Evolutionary conservation across 2,329 filamentous ascomycete genomes (phyloP).

Genomic region (Neonectria magnoliae): DNA sequence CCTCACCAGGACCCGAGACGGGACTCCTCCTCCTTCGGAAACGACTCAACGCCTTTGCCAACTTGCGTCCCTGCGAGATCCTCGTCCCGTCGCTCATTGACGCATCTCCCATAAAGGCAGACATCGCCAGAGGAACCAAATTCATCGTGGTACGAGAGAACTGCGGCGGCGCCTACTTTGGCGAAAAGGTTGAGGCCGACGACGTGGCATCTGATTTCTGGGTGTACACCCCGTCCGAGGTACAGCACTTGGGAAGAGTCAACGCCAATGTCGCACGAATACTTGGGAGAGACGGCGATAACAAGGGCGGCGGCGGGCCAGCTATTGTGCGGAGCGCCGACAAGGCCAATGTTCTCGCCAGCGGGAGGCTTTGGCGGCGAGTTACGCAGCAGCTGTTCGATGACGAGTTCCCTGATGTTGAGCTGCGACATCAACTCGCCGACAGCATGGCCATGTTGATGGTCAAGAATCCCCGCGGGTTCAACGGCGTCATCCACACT

Average conservation of each 20-base stretch:
- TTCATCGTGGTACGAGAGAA: slow-evolving; percentile 62
- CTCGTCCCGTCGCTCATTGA: slow-evolving; percentile 53
- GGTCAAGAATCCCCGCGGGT: slow-evolving; percentile 56
- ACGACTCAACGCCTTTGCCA: slow-evolving; percentile 58
- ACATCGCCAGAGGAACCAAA: slow-evolving; percentile 56
- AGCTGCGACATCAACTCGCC: slow-evolving; percentile 56
- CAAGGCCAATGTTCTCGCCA: slow-evolving; percentile 64
- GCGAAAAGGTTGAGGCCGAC: slow-evolving; percentile 55
- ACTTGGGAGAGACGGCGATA: slow-evolving; percentile 37
- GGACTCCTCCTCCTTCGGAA: slow-evolving; percentile 54
- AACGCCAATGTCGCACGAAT: slow-evolving; percentile 55
- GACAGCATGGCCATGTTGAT: slow-evolving; percentile 61
- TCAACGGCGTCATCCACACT: slow-evolving; percentile 58
- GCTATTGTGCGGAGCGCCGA: slow-evolving; percentile 59
- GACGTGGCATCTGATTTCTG: slow-evolving; percentile 59
- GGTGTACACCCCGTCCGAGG: slow-evolving; percentile 56
- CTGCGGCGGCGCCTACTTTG: slow-evolving; percentile 61
- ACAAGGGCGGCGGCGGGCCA: slow-evolving; percentile 44
- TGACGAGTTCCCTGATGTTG: slow-evolving; percentile 55
- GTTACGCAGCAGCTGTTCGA: slow-evolving; percentile 53
- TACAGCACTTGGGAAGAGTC: slow-evolving; percentile 59
- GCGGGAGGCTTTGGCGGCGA: slow-evolving; percentile 58
- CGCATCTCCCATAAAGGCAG: slow-evolving; percentile 56
- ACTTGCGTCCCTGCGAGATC: slow-evolving; percentile 59
- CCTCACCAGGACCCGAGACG: slow-evolving; percentile 55